Evolutionary conservation across 2,329 filamentous ascomycete genomes (phyloP).

Genomic region (Albophoma yamanashiensis): DNA sequence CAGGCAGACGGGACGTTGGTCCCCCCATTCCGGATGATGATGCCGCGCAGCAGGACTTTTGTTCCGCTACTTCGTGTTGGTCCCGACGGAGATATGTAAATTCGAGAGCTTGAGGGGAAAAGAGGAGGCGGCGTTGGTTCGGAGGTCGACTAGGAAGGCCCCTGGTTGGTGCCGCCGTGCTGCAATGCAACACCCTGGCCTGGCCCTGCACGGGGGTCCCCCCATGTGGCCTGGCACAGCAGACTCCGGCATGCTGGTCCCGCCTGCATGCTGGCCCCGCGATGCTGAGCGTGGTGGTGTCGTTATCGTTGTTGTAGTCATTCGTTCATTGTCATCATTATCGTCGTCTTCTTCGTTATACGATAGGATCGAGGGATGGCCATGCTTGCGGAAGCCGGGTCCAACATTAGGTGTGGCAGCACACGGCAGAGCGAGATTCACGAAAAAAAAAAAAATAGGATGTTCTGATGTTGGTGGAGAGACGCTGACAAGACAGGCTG

Average conservation of each 20-base stretch:
- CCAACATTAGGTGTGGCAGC: too few relatives aligned
- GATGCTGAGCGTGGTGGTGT: background rate
- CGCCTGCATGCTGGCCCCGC: background rate
- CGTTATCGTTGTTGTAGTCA: background rate
- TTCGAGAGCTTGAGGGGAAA: background rate
- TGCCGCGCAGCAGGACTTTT: background rate
- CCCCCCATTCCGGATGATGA: background rate
- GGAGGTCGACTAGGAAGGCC: background rate
- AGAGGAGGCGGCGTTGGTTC: background rate
- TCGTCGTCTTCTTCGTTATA: too few relatives aligned
- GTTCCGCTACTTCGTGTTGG: background rate
- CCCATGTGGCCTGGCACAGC: background rate
- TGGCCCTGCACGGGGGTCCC: background rate
- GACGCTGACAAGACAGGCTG: background rate
- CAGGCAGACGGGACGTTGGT: background rate
- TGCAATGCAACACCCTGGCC: background rate
- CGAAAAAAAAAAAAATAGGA: too few relatives aligned
- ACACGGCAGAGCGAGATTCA: too few relatives aligned
- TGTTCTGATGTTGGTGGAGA: background rate
- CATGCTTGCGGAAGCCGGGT: too few relatives aligned
- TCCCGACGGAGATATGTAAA: background rate
- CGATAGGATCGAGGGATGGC: too few relatives aligned
- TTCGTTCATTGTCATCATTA: too few relatives aligned
- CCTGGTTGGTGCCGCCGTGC: background rate
- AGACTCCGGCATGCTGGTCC: background rate